Evolutionary conservation across 176 grass and related monocot genomes (phyloP).

Genomic region (Bromus sterilis): DNA sequence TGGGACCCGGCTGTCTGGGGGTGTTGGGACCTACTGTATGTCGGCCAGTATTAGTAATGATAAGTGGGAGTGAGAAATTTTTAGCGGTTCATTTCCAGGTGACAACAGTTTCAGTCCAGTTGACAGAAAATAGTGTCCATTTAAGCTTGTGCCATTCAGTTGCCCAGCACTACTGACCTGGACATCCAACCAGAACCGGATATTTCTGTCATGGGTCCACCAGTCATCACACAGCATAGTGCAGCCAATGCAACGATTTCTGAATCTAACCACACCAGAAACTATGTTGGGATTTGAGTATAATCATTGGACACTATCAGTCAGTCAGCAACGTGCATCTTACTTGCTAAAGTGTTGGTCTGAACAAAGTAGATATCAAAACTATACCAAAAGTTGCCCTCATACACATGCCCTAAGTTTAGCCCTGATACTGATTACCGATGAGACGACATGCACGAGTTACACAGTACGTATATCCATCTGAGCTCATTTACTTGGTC

Average conservation of each 20-base stretch:
- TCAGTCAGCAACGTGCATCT: background rate
- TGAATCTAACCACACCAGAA: background rate
- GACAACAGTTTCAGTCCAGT: background rate
- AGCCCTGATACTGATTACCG: background rate
- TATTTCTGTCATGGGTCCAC: background rate
- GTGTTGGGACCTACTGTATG: background rate
- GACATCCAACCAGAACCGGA: background rate
- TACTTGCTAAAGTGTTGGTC: background rate
- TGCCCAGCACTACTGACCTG: background rate
- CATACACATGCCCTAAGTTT: background rate
- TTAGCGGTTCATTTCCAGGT: background rate
- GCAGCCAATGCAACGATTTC: background rate
- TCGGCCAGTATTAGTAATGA: background rate
- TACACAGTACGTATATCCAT: background rate
- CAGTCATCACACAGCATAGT: background rate
- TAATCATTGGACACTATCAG: background rate
- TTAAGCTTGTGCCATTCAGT: background rate
- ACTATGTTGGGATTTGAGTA: background rate
- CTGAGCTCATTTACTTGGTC: background rate
- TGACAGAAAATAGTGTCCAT: background rate
- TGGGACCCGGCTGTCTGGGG: background rate
- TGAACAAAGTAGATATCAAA: background rate
- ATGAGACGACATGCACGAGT: too few relatives aligned
- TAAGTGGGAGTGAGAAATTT: background rate
- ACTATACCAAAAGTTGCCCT: background rate